Conservation (phyloP, 164 flowering plant species). For the grape (Vitis vinifera) region ASM3070453v1 NC_081816.1:9745001-9745500, state of each 20-base stretch:
- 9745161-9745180: constrained; percentile 83
- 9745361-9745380: not conserved
- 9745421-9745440: constrained; percentile 82
- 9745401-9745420: constrained; percentile 3
- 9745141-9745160: constrained; percentile 46
- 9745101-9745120: no score
- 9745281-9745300: constrained; percentile 83
- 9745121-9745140: not conserved
- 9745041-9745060: not conserved
- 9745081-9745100: no score
- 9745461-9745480: constrained; percentile 77
- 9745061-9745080: no score
- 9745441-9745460: constrained; percentile 82
- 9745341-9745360: not conserved
- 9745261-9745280: constrained; percentile 86
- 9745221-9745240: constrained; percentile 95
- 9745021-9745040: not conserved
- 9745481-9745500: constrained; percentile 97
- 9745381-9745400: not conserved
- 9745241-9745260: constrained; percentile 99
- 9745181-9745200: constrained; percentile 88
- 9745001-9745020: not conserved
- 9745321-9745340: constrained; percentile 78
- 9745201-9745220: constrained; percentile 93
- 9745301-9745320: constrained; percentile 95